Evolutionary conservation across 2,329 filamentous ascomycete genomes (phyloP), one percentile per base, ranked within the genome.

Genomic region (Juglanconis sp.): DNA sequence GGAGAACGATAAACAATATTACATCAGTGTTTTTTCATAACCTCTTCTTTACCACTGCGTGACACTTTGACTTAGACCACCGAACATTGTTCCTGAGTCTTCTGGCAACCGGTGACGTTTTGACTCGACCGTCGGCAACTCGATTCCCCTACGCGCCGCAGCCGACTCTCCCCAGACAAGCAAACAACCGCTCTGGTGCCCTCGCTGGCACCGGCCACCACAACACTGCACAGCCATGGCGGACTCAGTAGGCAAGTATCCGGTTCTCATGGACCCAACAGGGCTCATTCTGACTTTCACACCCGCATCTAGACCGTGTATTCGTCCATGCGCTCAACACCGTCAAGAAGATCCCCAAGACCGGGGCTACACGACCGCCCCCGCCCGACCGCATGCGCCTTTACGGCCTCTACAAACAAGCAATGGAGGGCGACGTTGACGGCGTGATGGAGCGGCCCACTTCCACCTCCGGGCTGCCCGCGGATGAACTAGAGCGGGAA

Each of bases 281-380:
- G 51, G 40, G 48, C 46, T 48, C 55, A 31, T 48, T 48, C 53
- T 62, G 46, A 63, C 57, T 3, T 32, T 44, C 46, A 34, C 24
- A 9, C 13, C 40, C 47, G 4, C 7, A n/a, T 38, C 48, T 68
- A 98, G 95, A 99, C 79, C 90, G 95, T 77, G 95, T 99, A 72
- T 99, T 99, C 76, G 94, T 96, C 74, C 94, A 99, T 85, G 95
- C 95, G 66, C 89, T 99, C 76, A 97, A 96, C 78, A 98, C 95
- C 31, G 94, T 99, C 70, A 97, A 97, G 77, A 96, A 96, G 77
- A 96, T 99, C 68, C 91, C 91, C 68, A 94, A 95, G 71, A 96
- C 93, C 17, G 94, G 95, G 65, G 92, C 92, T 56, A 87, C 91
- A 64, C 89, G 95, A 64, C 95, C 95, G 50, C 95, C 95, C 52